Conservation (phyloP, 257 asterid species). For the Verbena officinalis region DNA sequence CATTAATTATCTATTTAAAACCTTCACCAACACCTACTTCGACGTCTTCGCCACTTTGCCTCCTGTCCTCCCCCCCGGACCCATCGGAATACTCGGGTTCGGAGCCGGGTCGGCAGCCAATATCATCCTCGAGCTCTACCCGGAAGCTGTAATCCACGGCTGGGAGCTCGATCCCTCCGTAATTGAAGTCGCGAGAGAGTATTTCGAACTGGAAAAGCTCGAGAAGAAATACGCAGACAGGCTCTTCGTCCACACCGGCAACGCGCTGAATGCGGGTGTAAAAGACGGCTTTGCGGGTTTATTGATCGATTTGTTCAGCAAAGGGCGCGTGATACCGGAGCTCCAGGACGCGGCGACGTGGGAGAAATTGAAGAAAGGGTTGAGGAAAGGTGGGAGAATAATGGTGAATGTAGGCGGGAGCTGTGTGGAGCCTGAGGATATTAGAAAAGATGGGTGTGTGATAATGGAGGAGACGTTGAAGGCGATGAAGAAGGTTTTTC, state of each 20-base stretch:
- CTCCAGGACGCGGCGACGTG: constrained; percentile 71
- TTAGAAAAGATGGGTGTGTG: constrained; percentile 62
- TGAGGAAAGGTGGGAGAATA: constrained; percentile 72
- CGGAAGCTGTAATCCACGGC: constrained; percentile 56
- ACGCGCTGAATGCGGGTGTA: constrained; percentile 56
- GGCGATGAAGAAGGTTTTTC: constrained; percentile 61
- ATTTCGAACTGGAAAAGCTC: constrained; percentile 65
- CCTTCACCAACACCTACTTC: constrained; percentile 72
- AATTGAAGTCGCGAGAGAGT: constrained; percentile 70
- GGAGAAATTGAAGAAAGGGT: constrained; percentile 54
- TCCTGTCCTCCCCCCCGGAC: constrained; percentile 82
- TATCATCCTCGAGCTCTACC: constrained; percentile 63
- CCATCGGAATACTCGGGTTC: constrained; percentile 81
- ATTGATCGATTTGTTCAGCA: constrained; percentile 63
- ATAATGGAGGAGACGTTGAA: constrained; percentile 78
- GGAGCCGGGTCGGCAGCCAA: constrained; percentile 87
- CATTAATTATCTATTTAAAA: constrained; percentile 65
- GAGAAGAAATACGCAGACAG: constrained; percentile 55
- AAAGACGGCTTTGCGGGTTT: constrained; percentile 73
- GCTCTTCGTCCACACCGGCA: constrained; percentile 58
- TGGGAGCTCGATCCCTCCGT: constrained; percentile 92
- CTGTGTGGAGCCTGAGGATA: constrained; percentile 89
- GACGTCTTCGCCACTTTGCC: constrained; percentile 89
- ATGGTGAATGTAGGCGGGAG: constrained; percentile 96
- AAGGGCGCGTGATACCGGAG: constrained; percentile 78